phyloP scores from a whole-genome alignment of 495 filamentous ascomycete genomes.

The Articulospora tetracladia region DNA sequence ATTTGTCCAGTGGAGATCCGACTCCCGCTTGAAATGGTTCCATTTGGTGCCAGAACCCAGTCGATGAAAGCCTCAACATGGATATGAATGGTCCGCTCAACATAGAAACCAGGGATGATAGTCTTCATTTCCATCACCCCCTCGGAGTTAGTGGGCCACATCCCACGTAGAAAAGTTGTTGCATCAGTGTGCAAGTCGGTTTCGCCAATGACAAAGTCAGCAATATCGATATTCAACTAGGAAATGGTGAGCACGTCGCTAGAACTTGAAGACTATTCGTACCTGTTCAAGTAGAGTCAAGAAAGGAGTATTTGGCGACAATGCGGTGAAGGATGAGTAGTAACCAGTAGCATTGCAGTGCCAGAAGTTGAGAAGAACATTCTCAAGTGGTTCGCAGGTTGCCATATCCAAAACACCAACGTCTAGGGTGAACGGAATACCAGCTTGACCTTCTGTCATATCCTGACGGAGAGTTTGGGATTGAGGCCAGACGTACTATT shows the following conservation, averaged over 20 bases:
- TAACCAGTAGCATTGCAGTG: conserved; percentile 25
- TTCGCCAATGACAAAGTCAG: neutral
- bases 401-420: conserved; percentile 26
- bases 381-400: conserved; percentile 23
- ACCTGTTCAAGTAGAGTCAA: conserved; percentile 7
- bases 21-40: conserved; percentile 9
- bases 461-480: conserved; percentile 36
- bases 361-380: conserved; percentile 28
- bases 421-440: conserved; percentile 24
- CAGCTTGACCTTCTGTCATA: conserved; percentile 38
- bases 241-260: neutral
- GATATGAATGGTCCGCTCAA: conserved; percentile 17
- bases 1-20: conserved; percentile 16
- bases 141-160: conserved; percentile 11
- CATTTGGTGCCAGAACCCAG: conserved; percentile 13
- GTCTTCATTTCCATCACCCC: conserved; percentile 11
- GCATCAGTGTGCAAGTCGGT: conserved; percentile 13
- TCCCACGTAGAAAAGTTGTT: conserved; percentile 18
- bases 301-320: conserved; percentile 9
- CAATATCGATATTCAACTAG: conserved; percentile 12
- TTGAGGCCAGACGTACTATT: conserved; percentile 29
- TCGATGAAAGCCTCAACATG: conserved; percentile 16
- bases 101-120: conserved; percentile 17
- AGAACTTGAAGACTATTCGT: neutral
- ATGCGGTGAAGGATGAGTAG: conserved; percentile 7